A percentile compares a stretch with the other conserved stretches of the same genome.
These are phyloP conservation scores for Tylopilus vinaceipallidus DNA, from an alignment of 768 basidiomycete genomes.

Conservation along the genomic window DNA sequence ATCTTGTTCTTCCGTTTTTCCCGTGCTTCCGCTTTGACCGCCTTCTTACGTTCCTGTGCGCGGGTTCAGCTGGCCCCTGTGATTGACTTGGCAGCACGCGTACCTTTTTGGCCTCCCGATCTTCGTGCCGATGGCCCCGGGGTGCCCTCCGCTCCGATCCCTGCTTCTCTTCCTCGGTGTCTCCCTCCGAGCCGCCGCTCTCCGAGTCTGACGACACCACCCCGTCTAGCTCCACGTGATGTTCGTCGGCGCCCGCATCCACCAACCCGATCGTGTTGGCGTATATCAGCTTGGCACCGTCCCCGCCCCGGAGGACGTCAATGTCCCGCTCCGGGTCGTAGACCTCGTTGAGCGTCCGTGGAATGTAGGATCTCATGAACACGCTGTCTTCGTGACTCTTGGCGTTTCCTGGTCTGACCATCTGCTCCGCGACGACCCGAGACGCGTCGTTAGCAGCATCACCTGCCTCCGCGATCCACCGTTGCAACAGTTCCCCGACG, in stretches of 20 bases:
- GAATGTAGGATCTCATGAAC: conserved; percentile 90
- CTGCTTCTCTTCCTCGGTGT: conserved; percentile 36
- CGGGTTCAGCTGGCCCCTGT: conserved; percentile 8
- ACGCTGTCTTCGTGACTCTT: conserved; percentile 74
- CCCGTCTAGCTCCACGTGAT: conserved; percentile 21
- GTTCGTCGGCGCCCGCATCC: conserved; percentile 24
- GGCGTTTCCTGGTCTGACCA: conserved; percentile 12
- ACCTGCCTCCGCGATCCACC: conserved; percentile 46
- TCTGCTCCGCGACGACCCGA: conserved; percentile 12
- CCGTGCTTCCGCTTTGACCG: conserved; percentile 79
- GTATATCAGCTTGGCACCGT: conserved; percentile 78
- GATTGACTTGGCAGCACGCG: conserved; percentile 4
- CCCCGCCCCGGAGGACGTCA: conserved; percentile 66
- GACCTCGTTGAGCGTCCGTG: conserved; percentile 87
- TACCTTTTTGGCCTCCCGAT: conserved; percentile 88
- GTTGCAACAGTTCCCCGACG: conserved; percentile 34
- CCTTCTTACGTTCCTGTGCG: conserved; percentile 85
- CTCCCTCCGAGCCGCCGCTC: conserved; percentile 26
- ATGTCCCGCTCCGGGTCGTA: conserved; percentile 95
- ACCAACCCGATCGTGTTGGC: conserved; percentile 83
- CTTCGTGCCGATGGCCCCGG: conserved; percentile 90
- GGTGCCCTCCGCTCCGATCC: conserved; percentile 52
- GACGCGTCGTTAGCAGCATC: conserved; percentile 16
- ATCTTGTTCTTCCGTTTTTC: conserved; percentile 92
- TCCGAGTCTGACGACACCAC: conserved; percentile 19